phyloP scores from a whole-genome alignment of 768 basidiomycete species.

The Lepiota venenata region DNA sequence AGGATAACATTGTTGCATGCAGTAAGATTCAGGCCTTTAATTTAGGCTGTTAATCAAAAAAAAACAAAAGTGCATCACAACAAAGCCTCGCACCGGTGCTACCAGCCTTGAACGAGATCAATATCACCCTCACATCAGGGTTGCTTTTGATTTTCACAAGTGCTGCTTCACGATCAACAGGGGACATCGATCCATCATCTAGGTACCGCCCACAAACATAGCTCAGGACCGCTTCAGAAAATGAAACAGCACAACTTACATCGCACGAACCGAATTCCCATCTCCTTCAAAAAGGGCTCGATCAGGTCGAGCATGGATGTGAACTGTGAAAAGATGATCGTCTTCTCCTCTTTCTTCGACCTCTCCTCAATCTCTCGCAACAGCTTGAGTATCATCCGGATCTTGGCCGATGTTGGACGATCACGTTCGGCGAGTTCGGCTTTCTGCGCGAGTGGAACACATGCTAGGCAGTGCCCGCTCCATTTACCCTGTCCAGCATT shows the following conservation, averaged over 20 bases:
- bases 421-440: conserved; percentile 45
- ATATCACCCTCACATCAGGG: conserved; percentile 62
- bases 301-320: conserved; percentile 86
- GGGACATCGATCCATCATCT: conserved; percentile 90
- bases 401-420: conserved; percentile 82
- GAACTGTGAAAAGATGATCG: conserved; percentile 94
- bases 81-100: conserved; percentile 64
- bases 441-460: conserved; percentile 49
- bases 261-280: conserved; percentile 71
- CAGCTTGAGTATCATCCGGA: conserved; percentile 75
- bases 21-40: conserved; percentile 79
- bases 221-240: not conserved
- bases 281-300: conserved; percentile 74
- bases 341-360: conserved; percentile 71
- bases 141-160: conserved; percentile 69
- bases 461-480: conserved; percentile 54
- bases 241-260: conserved; percentile 58
- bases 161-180: conserved; percentile 71
- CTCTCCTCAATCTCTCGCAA: conserved; percentile 60
- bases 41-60: conserved; percentile 5
- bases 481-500: conserved; percentile 38
- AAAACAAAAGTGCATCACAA: not conserved
- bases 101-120: conserved; percentile 96
- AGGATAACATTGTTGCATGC: conserved; percentile 94
- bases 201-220: conserved; percentile 9